Conservation (phyloP, 2,329 filamentous ascomycete species). For the Trichoderma koningii region DNA sequence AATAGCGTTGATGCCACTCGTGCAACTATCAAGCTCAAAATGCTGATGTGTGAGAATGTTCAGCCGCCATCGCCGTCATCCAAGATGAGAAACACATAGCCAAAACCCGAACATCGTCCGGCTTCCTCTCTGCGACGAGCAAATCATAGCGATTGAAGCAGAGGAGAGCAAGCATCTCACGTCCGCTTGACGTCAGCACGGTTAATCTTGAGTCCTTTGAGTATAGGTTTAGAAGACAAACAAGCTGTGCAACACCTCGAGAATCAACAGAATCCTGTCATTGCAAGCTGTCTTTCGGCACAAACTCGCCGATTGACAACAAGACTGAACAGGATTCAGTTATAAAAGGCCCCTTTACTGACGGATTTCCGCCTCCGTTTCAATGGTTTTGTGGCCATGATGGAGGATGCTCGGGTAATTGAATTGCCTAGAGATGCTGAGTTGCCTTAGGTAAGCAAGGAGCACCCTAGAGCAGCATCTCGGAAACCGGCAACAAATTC, state of each 20-base stretch:
- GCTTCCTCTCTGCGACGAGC: neutral
- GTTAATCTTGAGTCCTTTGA: slow-evolving; percentile 17
- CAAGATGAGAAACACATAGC: neutral
- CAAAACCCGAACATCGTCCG: slow-evolving; percentile 11
- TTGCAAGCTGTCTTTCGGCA: slow-evolving; percentile 1
- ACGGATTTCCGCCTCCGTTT: slow-evolving; percentile 20
- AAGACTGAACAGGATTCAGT: neutral
- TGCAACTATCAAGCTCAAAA: neutral
- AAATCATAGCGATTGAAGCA: neutral
- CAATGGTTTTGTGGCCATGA: neutral
- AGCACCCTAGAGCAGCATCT: neutral
- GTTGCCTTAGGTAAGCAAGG: neutral
- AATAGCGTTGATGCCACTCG: neutral
- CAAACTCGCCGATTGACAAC: neutral
- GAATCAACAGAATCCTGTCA: neutral
- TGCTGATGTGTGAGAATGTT: neutral
- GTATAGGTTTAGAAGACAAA: neutral
- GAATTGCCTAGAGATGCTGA: slow-evolving; percentile 3
- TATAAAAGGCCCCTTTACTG: neutral
- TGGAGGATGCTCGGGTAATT: slow-evolving; percentile 2
- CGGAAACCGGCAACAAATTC: neutral
- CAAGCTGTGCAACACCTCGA: neutral
- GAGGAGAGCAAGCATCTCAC: neutral
- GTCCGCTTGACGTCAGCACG: slow-evolving; percentile 19
- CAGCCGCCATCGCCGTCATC: neutral